Conservation (phyloP, 2,329 filamentous ascomycete genomes). For the Fusarium verrucosum region DNA sequence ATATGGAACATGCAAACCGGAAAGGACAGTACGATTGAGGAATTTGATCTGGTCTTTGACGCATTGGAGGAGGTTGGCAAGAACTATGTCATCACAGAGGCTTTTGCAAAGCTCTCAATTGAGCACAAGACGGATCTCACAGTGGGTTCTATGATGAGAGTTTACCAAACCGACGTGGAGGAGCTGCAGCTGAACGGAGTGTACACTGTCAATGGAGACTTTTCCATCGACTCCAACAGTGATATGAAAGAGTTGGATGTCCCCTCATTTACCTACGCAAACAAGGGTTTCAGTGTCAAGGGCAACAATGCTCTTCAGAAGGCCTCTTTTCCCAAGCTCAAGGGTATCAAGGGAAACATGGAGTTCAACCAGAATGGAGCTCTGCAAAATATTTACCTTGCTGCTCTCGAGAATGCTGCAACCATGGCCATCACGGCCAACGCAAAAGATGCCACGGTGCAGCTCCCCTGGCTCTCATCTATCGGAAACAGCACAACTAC, state of each 20-base stretch:
- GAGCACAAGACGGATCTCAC: constrained; percentile 31
- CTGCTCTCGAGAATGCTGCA: constrained; percentile 38
- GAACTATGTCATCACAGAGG: constrained; percentile 40
- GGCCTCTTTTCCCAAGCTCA: constrained; percentile 39
- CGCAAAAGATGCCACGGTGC: constrained; percentile 25
- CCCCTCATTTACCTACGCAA: constrained; percentile 27
- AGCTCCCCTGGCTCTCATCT: constrained; percentile 35
- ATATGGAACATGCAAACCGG: constrained; percentile 39
- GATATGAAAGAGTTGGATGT: constrained; percentile 34
- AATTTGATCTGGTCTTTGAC: constrained; percentile 35
- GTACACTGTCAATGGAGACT: constrained; percentile 38
- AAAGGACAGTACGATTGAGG: constrained; percentile 20
- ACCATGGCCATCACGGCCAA: constrained; percentile 44
- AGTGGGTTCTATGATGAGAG: constrained; percentile 37
- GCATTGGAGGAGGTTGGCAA: constrained; percentile 34
- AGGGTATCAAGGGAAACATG: constrained; percentile 39
- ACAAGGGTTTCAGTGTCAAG: constrained; percentile 39
- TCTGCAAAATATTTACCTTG: constrained; percentile 25
- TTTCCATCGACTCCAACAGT: constrained; percentile 39
- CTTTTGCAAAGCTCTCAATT: constrained; percentile 33
- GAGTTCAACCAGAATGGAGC: constrained; percentile 39
- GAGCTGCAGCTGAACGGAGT: constrained; percentile 37
- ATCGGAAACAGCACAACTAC: constrained; percentile 42
- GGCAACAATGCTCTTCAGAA: constrained; percentile 35
- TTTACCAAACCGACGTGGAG: constrained; percentile 37